phyloP scores from a whole-genome alignment of 1,284 basidiomycete genomes.

The Peniophora sp. region DNA sequence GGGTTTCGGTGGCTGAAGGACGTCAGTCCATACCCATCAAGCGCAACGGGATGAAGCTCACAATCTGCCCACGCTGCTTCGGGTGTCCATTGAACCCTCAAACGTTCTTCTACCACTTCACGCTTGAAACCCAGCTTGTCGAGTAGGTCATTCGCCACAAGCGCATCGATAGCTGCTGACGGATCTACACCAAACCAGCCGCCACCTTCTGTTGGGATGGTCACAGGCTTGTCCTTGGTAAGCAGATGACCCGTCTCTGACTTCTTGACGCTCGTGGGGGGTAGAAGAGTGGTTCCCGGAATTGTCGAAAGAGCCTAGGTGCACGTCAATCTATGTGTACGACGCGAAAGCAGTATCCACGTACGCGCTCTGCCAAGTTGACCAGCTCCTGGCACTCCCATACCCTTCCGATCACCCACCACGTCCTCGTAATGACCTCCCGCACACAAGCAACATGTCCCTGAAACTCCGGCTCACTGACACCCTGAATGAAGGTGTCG shows the following conservation, averaged over 20 bases:
- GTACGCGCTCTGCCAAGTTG: slow-evolving; percentile 50
- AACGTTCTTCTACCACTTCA: slow-evolving; percentile 41
- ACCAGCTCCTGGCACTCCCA: slow-evolving; percentile 61
- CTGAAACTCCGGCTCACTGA: slow-evolving; percentile 30
- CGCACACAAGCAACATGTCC: slow-evolving; percentile 53
- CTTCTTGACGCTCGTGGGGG: slow-evolving; percentile 12
- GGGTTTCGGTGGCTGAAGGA: slow-evolving; percentile 48
- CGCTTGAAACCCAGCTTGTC: slow-evolving; percentile 57
- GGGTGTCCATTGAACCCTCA: slow-evolving; percentile 63
- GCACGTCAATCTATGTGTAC: background rate
- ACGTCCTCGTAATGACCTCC: slow-evolving; percentile 58
- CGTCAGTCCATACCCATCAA: background rate
- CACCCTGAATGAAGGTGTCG: slow-evolving; percentile 44
- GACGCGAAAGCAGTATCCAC: slow-evolving; percentile 8
- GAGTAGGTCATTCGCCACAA: slow-evolving; percentile 50
- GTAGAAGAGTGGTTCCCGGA: slow-evolving; percentile 12
- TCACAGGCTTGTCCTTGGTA: slow-evolving; percentile 25
- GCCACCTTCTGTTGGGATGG: slow-evolving; percentile 22
- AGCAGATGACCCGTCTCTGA: slow-evolving; percentile 26
- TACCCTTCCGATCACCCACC: slow-evolving; percentile 60
- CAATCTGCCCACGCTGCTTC: slow-evolving; percentile 71
- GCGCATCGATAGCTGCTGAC: slow-evolving; percentile 41
- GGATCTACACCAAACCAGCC: slow-evolving; percentile 39
- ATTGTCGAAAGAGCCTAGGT: slow-evolving; percentile 5
- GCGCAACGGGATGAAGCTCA: slow-evolving; percentile 31